Conservation (phyloP, 306 rosid species). For the Alnus glutinosa region DNA sequence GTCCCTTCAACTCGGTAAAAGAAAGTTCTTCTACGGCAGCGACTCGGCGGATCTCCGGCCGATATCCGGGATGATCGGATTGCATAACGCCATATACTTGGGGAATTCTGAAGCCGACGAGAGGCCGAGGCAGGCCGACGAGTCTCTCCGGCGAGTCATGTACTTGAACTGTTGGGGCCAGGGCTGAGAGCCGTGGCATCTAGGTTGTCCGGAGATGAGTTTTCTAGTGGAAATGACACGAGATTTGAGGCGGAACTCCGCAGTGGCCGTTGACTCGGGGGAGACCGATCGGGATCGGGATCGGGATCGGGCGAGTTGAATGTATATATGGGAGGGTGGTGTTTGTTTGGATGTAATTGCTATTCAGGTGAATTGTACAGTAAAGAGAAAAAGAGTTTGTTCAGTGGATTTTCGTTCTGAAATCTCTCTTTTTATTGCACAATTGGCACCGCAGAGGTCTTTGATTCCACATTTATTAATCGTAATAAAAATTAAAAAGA, state of each 20-base stretch:
- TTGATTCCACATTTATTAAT: too few species aligned
- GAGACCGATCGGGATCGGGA: too few species aligned
- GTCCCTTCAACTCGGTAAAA: conserved; percentile 53
- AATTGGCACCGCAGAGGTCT: too few species aligned
- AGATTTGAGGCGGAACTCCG: background rate
- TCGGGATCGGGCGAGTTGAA: too few species aligned
- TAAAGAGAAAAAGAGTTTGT: too few species aligned
- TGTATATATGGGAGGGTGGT: too few species aligned
- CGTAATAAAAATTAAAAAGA: too few species aligned
- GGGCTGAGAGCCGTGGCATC: conserved; percentile 40
- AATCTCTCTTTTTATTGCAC: too few species aligned
- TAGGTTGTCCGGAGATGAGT: conserved; percentile 24
- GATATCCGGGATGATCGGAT: conserved; percentile 36
- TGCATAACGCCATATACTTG: conserved; percentile 33
- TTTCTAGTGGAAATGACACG: background rate
- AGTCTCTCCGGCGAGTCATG: conserved; percentile 81
- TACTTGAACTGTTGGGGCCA: conserved; percentile 96
- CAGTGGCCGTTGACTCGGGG: background rate
- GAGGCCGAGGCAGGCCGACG: conserved; percentile 53
- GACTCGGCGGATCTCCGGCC: conserved; percentile 39
- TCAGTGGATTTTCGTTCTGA: too few species aligned
- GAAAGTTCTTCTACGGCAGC: conserved; percentile 38
- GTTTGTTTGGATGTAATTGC: too few species aligned
- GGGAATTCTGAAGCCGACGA: conserved; percentile 43
- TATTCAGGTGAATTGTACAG: too few species aligned